These are phyloP conservation scores for Penicillium bialowiezense DNA, from an alignment of 495 filamentous ascomycete genomes.

Conservation along the genomic window DNA sequence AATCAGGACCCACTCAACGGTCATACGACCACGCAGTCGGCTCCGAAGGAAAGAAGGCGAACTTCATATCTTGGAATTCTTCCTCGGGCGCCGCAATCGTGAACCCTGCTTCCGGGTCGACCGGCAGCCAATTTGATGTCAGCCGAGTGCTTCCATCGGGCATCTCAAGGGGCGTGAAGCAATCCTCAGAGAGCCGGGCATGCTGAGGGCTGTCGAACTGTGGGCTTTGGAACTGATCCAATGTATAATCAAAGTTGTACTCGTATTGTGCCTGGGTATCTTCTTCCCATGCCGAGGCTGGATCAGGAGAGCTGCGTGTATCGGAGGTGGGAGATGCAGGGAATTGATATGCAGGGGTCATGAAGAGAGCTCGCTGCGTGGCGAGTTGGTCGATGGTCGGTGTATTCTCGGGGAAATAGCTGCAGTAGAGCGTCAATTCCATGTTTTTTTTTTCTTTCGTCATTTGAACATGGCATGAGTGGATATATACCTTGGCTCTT, in stretches of 20 bases:
- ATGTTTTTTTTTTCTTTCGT: neutral
- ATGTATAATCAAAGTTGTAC: neutral
- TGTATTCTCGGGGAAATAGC: neutral
- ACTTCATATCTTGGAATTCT: neutral
- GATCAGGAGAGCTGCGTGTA: slow-evolving; percentile 24
- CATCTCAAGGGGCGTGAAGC: slow-evolving; percentile 35
- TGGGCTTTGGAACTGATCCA: neutral
- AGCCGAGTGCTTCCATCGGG: slow-evolving; percentile 35
- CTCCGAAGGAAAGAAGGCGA: neutral
- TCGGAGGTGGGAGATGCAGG: slow-evolving; percentile 20
- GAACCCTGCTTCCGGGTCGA: slow-evolving; percentile 35
- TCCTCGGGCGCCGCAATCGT: slow-evolving; percentile 18
- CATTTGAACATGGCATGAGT: neutral
- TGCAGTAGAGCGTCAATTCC: too few species aligned
- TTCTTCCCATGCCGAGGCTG: slow-evolving; percentile 21
- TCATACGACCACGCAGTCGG: slow-evolving; percentile 1
- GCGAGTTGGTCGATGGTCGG: slow-evolving; percentile 20
- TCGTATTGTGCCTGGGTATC: slow-evolving; percentile 16
- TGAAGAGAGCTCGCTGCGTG: slow-evolving; percentile 37
- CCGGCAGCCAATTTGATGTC: slow-evolving; percentile 38
- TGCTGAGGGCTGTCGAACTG: neutral
- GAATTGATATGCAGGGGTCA: slow-evolving; percentile 21
- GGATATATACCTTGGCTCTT: neutral
- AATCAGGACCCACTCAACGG: neutral
- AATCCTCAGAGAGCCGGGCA: slow-evolving; percentile 5